Evolutionary conservation across 139 green algal species (phyloP).

Genomic region (Coccomyxa sp.): DNA sequence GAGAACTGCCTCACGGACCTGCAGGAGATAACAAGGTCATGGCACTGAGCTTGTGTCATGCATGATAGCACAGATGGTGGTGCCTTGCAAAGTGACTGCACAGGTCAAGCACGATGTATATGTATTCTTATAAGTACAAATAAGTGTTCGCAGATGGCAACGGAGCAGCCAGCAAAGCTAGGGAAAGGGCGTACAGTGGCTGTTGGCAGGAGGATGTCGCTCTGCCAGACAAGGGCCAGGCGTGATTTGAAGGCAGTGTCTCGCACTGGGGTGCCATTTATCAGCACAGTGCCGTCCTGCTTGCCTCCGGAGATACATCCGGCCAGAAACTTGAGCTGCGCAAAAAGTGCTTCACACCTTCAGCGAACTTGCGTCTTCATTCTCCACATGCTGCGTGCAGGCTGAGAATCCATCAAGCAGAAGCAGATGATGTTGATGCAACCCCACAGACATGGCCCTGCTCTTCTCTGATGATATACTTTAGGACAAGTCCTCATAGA

Average conservation of each 20-base stretch:
- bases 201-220: conserved; percentile 51
- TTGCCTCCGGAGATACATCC: conserved; percentile 20
- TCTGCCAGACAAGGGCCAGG: conserved; percentile 13
- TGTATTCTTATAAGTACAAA: neutral
- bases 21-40: neutral
- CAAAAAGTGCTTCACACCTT: neutral
- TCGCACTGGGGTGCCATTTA: conserved; percentile 34
- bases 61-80: neutral
- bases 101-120: neutral
- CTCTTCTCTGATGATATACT: too few relatives aligned
- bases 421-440: too few relatives aligned
- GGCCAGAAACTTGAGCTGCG: conserved; percentile 64
- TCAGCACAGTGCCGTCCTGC: conserved; percentile 36
- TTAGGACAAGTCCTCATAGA: too few relatives aligned
- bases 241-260: neutral
- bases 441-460: too few relatives aligned
- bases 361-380: too few relatives aligned
- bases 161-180: neutral
- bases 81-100: neutral
- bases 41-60: neutral
- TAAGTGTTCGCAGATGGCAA: neutral
- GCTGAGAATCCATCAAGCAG: too few relatives aligned
- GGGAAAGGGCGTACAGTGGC: conserved; percentile 38
- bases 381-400: too few relatives aligned
- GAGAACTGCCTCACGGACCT: conserved; percentile 51